phyloP scores from a whole-genome alignment of 2,329 filamentous ascomycete species.

The Fusarium armeniacum region DNA sequence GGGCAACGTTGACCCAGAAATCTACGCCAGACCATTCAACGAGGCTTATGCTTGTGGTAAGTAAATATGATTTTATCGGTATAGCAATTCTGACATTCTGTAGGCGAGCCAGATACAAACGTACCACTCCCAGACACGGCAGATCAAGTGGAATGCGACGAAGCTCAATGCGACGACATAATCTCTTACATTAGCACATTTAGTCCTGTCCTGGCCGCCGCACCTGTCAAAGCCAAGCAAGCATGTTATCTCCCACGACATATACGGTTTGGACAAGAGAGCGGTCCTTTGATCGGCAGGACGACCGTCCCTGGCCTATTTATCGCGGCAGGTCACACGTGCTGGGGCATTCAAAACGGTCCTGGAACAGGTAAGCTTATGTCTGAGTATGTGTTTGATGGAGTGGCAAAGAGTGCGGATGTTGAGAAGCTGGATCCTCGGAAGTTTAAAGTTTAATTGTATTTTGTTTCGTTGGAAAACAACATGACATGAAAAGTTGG shows the following conservation, averaged over 20 bases:
- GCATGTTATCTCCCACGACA: conserved; percentile 94
- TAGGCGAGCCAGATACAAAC: conserved; percentile 80
- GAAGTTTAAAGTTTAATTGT: conserved; percentile 66
- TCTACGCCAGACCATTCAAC: conserved; percentile 89
- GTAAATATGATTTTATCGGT: conserved; percentile 29
- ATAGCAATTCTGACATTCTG: conserved; percentile 1
- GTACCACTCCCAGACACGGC: conserved; percentile 82
- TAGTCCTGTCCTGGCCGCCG: conserved; percentile 74
- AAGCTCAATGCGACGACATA: conserved; percentile 84
- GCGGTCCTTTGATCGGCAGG: conserved; percentile 80
- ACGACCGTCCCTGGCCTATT: conserved; percentile 81
- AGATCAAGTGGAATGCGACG: conserved; percentile 82
- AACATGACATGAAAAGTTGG: background rate
- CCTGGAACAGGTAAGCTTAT: conserved; percentile 88
- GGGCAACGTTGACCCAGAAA: conserved; percentile 84
- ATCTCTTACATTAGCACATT: conserved; percentile 80
- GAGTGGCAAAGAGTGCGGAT: conserved; percentile 75
- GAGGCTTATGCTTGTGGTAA: conserved; percentile 93
- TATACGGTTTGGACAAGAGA: conserved; percentile 69
- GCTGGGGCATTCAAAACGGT: conserved; percentile 98
- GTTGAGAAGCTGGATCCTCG: conserved; percentile 76
- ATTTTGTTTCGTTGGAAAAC: background rate
- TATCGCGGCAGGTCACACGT: conserved; percentile 91
- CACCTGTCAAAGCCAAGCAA: conserved; percentile 81
- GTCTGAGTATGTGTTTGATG: conserved; percentile 83